Evolutionary conservation across 2,329 filamentous ascomycete species (phyloP).

Genomic region (Aspergillus arachidicola): DNA sequence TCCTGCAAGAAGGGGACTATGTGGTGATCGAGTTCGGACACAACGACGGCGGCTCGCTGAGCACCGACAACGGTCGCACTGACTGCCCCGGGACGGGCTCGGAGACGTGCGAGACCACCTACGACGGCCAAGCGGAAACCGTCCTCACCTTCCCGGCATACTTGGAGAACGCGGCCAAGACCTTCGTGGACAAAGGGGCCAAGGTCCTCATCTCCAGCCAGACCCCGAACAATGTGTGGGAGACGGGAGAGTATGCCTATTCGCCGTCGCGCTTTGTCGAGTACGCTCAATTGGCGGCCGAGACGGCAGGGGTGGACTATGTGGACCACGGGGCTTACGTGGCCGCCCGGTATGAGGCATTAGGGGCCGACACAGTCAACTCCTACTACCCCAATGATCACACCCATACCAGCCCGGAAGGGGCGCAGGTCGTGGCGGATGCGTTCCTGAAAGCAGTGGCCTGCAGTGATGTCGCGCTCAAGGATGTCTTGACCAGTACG

Average conservation of each 20-base stretch:
- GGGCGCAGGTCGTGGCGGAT: slow-evolving; percentile 59
- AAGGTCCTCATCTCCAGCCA: slow-evolving; percentile 61
- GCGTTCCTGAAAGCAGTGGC: slow-evolving; percentile 62
- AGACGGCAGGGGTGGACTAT: slow-evolving; percentile 52
- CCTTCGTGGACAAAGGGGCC: slow-evolving; percentile 60
- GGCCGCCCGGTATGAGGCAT: slow-evolving; percentile 54
- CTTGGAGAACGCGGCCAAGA: slow-evolving; percentile 58
- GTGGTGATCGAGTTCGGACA: slow-evolving; percentile 74
- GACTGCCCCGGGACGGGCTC: slow-evolving; percentile 59
- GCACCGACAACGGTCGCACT: slow-evolving; percentile 62
- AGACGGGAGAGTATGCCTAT: slow-evolving; percentile 56
- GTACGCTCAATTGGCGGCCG: slow-evolving; percentile 55
- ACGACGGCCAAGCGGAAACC: slow-evolving; percentile 55
- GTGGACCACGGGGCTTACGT: slow-evolving; percentile 65
- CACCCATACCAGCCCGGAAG: slow-evolving; percentile 61
- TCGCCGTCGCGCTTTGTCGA: slow-evolving; percentile 57
- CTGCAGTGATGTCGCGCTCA: slow-evolving; percentile 51
- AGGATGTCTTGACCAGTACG: slow-evolving; percentile 36
- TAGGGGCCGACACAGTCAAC: slow-evolving; percentile 56
- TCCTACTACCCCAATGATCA: slow-evolving; percentile 62
- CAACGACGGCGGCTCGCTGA: slow-evolving; percentile 67
- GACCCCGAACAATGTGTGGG: slow-evolving; percentile 67
- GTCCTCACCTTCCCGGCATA: slow-evolving; percentile 66
- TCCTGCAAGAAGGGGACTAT: slow-evolving; percentile 61
- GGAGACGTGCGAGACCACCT: slow-evolving; percentile 57